phyloP scores from a whole-genome alignment of 148 eudicot genomes.

The Mesembryanthemum crystallinum region DNA sequence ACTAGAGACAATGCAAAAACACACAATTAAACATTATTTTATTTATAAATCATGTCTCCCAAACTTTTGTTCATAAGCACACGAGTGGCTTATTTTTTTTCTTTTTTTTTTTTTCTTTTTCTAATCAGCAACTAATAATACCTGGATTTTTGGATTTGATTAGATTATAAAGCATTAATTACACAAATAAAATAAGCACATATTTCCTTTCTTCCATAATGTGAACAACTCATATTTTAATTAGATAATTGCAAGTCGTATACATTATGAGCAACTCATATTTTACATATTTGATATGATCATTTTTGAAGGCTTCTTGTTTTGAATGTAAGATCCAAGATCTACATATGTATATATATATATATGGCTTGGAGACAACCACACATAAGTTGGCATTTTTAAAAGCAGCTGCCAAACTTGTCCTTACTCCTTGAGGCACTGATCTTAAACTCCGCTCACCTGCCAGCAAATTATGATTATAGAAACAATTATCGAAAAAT shows the following conservation, averaged over 20 bases:
- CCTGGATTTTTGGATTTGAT: neutral
- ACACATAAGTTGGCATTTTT: slow-evolving; percentile 17
- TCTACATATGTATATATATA: slow-evolving; percentile 19
- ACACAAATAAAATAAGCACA: neutral
- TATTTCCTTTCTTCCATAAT: neutral
- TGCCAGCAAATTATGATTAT: neutral
- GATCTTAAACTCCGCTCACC: slow-evolving; percentile 29
- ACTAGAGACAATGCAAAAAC: neutral
- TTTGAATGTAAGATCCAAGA: slow-evolving; percentile 18
- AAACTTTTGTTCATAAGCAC: slow-evolving; percentile 7
- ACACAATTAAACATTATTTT: slow-evolving; percentile 1
- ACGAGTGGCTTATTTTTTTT: slow-evolving; percentile 17
- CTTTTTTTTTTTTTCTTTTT: neutral
- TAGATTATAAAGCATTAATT: neutral
- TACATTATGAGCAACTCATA: neutral
- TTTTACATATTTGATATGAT: no score
- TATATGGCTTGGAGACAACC: slow-evolving; percentile 24
- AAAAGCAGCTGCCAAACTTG: slow-evolving; percentile 10
- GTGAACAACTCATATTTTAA: slow-evolving; percentile 21
- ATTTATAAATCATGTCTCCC: slow-evolving; percentile 1
- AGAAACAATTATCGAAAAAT: slow-evolving; percentile 6
- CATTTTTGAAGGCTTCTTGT: neutral
- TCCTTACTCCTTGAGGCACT: slow-evolving; percentile 18
- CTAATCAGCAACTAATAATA: neutral
- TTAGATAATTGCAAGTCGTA: neutral